Conservation (phyloP, 225 moss, liverwort and hornwort genomes). For the Pleurozium schreberi region DNA sequence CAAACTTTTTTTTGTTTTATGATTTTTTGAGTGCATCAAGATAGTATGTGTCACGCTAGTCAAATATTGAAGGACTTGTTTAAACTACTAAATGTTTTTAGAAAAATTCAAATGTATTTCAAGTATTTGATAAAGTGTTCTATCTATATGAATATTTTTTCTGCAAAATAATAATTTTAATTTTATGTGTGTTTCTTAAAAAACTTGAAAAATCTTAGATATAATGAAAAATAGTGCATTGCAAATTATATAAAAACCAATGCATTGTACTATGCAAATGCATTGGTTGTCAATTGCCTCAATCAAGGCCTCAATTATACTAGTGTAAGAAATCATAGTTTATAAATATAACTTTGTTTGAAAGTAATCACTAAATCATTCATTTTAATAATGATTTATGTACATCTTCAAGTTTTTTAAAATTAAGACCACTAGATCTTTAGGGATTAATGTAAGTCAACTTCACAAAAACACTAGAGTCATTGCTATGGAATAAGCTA, state of each 20-base stretch:
- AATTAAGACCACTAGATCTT: no score
- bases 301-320: neutral
- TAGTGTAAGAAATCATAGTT: neutral
- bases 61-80: neutral
- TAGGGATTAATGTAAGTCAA: neutral
- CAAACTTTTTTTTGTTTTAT: neutral
- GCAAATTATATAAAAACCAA: neutral
- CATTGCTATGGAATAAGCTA: neutral
- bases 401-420: neutral
- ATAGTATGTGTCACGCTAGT: fast-evolving
- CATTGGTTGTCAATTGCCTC: neutral
- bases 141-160: neutral
- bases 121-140: neutral
- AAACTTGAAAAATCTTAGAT: neutral
- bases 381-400: neutral
- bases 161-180: neutral
- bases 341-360: neutral
- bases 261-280: neutral
- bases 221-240: neutral
- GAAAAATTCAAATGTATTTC: neutral
- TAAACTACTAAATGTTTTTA: neutral
- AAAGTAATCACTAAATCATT: neutral
- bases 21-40: neutral
- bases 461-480: no score
- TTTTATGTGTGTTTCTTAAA: neutral